Base-by-base conservation (phyloP, 2,329 filamentous ascomycete genomes). In the Cryphonectria radicalis region DNA sequence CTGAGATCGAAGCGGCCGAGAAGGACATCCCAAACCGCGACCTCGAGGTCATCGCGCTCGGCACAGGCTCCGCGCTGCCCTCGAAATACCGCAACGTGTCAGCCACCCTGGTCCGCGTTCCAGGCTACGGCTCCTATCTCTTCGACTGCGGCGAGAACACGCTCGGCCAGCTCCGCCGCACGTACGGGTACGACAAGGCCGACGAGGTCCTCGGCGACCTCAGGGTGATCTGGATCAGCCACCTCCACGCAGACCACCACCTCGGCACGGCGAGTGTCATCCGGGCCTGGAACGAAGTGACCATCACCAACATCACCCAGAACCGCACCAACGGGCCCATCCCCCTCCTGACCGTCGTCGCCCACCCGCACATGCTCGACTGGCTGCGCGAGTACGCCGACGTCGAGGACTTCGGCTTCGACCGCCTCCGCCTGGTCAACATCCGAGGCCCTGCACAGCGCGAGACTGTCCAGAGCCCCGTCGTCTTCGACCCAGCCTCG, bases 21-120 rank as follows among this genome's bases (percentile, higher is more conserved):
- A 81, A 86, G n/a, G 88, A 90, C 73, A 88, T 97, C 2, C 92
- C 92, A 2, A 89, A 89, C 74, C 86, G 88, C 46, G 91, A 98
- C 76, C 89, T 91, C 0, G 94, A 98, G 80, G 89, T 99, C 65
- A 91, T 95, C 55, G 59, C 94, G 1, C 87, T 99, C 0, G 96
- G 96, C 7, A 99, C 96, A 3, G 96, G 96, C 11, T 98, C 95
- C 3, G 93, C 95, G 0, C 79, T 92, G 22, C 96, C 96, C 1
- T 97, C 94, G 46, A 97, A 97, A 79, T 96, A 98, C 80, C 92
- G 96, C 76, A 99, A 98, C 79, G 96, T 99, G 28, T 97, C 95
- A 14, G 90, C 91, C 1, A 98, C 95, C 0, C 85, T 99, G 5
- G 82, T 99, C 62, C 89, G 93, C 19, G 91, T 97, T 3, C 96